These are phyloP conservation scores for Colletotrichum sp. DNA, from an alignment of 2,329 filamentous ascomycete genomes.

Conservation along the genomic window DNA sequence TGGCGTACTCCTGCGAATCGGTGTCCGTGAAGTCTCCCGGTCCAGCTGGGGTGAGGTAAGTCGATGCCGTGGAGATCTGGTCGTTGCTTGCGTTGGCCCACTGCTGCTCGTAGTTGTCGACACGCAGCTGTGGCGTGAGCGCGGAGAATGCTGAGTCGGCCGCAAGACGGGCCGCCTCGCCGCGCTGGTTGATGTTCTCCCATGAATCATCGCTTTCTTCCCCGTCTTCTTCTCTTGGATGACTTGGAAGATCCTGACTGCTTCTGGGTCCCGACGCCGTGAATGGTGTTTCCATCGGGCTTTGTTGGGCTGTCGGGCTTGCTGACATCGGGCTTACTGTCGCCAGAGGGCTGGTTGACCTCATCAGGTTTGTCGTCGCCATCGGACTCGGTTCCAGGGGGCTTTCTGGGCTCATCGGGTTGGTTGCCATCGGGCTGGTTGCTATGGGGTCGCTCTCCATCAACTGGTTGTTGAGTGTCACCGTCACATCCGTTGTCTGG, in stretches of 20 bases:
- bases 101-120: slow-evolving; percentile 7
- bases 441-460: neutral
- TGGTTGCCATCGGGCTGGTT: neutral
- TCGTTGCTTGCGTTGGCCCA: slow-evolving; percentile 16
- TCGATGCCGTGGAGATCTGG: slow-evolving; percentile 5
- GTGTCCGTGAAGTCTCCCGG: slow-evolving; percentile 16
- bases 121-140: neutral
- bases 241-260: slow-evolving; percentile 10
- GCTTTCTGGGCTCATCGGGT: neutral
- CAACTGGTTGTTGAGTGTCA: neutral
- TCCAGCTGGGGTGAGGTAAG: neutral
- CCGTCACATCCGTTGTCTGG: slow-evolving; percentile 6
- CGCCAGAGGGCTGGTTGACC: neutral
- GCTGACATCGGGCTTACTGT: neutral
- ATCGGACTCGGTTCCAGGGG: neutral
- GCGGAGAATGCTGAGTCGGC: neutral
- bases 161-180: neutral
- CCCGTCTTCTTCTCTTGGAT: slow-evolving; percentile 17
- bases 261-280: neutral
- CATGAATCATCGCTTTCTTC: slow-evolving; percentile 22
- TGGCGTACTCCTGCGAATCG: slow-evolving; percentile 16
- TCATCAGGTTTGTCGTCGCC: neutral
- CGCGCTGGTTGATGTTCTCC: slow-evolving; percentile 9
- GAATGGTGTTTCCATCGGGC: neutral
- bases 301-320: neutral